These are phyloP conservation scores for Leccinum fibrillosum DNA, from an alignment of 768 basidiomycete genomes.

Conservation along the genomic window DNA sequence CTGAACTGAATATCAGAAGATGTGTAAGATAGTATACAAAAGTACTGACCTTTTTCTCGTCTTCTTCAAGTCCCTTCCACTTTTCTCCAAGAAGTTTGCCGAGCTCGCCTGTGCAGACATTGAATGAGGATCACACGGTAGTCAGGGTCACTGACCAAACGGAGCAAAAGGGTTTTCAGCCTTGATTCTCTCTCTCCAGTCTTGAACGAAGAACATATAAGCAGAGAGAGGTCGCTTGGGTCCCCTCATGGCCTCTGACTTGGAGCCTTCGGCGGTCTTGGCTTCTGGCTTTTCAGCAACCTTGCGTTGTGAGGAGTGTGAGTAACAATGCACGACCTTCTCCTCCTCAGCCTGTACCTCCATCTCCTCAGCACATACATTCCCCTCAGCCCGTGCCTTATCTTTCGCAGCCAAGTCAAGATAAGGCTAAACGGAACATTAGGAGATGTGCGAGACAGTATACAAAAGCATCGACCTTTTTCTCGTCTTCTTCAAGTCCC, in stretches of 20 bases:
- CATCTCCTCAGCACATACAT: too few relatives aligned
- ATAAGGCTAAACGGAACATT: conserved; percentile 63
- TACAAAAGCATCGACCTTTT: conserved; percentile 60
- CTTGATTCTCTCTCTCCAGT: conserved; percentile 95
- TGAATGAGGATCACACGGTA: conserved; percentile 1
- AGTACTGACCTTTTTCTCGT: conserved; percentile 78
- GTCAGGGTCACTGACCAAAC: conserved; percentile 59
- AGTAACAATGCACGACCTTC: too few relatives aligned
- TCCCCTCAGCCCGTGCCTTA: conserved; percentile 73
- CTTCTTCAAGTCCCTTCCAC: conserved; percentile 93
- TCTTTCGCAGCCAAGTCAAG: conserved; percentile 81
- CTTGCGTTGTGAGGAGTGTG: conserved; percentile 51
- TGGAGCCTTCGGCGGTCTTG: conserved; percentile 52
- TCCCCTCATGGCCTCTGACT: conserved; percentile 61
- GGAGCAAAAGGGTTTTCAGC: conserved; percentile 91
- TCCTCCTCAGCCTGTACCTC: too few relatives aligned
- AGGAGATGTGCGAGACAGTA: background rate
- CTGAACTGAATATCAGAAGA: conserved; percentile 37
- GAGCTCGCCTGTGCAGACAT: conserved; percentile 65
- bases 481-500: conserved; percentile 86
- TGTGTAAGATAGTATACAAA: background rate
- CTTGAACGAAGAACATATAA: conserved; percentile 99
- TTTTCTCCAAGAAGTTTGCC: conserved; percentile 94
- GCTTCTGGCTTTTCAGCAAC: conserved; percentile 67
- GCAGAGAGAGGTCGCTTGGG: conserved; percentile 94